Evolutionary conservation across 257 asterid genomes (phyloP).

Genomic region (Gentiana macrophylla): DNA sequence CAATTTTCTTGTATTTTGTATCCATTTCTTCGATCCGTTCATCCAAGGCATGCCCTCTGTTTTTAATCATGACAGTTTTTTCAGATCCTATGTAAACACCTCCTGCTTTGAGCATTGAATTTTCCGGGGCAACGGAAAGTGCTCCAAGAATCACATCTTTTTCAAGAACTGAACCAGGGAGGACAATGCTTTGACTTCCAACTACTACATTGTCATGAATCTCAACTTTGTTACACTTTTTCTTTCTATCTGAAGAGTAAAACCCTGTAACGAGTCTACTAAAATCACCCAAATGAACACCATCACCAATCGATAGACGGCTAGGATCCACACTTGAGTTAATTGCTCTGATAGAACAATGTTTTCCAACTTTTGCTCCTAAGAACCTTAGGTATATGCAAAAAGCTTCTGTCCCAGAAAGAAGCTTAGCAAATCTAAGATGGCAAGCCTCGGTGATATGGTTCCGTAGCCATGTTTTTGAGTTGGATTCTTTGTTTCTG

Average conservation of each 20-base stretch:
- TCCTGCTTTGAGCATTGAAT: slow-evolving; percentile 55
- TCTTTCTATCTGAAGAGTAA: slow-evolving; percentile 42
- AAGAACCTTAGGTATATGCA: slow-evolving; percentile 60
- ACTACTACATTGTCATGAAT: slow-evolving; percentile 55
- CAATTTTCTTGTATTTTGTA: slow-evolving; percentile 51
- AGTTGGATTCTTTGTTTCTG: slow-evolving; percentile 20
- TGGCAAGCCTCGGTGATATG: slow-evolving; percentile 47
- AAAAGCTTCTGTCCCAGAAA: slow-evolving; percentile 85
- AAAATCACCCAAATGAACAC: slow-evolving; percentile 83
- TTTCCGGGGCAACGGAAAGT: slow-evolving; percentile 56
- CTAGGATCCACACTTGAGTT: slow-evolving; percentile 57
- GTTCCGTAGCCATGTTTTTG: slow-evolving; percentile 47
- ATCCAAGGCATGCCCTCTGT: slow-evolving; percentile 54
- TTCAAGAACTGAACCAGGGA: slow-evolving; percentile 59
- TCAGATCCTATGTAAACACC: slow-evolving; percentile 77
- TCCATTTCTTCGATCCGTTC: slow-evolving; percentile 91
- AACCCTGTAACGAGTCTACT: slow-evolving; percentile 59
- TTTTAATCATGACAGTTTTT: slow-evolving; percentile 63
- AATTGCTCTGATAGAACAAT: slow-evolving; percentile 74
- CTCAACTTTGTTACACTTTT: slow-evolving; percentile 32
- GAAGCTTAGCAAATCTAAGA: slow-evolving; percentile 70
- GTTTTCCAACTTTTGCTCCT: slow-evolving; percentile 62
- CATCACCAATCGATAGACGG: slow-evolving; percentile 43
- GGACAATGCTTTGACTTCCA: slow-evolving; percentile 78
- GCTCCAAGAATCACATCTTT: slow-evolving; percentile 74